Evolutionary conservation across 1,284 basidiomycete genomes (phyloP), one percentile per base, ranked within the genome.

Genomic region (Leccinum insolens): DNA sequence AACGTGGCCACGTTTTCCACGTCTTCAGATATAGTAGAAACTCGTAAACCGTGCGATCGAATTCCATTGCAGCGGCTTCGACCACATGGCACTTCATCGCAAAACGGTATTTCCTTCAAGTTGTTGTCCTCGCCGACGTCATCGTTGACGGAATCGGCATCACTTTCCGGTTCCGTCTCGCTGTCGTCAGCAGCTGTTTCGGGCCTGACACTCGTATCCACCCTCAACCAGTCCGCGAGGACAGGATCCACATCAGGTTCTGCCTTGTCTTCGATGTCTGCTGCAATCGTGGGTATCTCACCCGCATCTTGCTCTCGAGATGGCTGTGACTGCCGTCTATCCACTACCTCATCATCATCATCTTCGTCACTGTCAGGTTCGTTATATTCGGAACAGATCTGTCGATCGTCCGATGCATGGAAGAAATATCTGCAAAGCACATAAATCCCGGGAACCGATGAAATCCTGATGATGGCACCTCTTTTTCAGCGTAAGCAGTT

Each of bases 21-120:
- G 55, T 75, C 76, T 25, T 83, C 81, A n/a, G 88, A 86, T 41
- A 90, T 78, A 15, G 85, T 34, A 34, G 82, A 70, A 88, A 89
- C 68, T 91, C 89, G 62, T 88, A 85, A 12, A 92, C 85, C 77
- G 87, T 90, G 28, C 84, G 83, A 78, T 92, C 91, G 4, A 92
- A 82, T 60, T 91, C 90, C 84, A 90, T 87, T 34, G 31, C 31
- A 34, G 31, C 31, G 31, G 31, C 31, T 34, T 34, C 31, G 31
- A 34, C 31, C 31, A 34, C 31, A 34, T 34, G 31, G 31, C 31
- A 34, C 31, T 34, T 34, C 31, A 34, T 34, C 31, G 31, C 31
- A 34, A 34, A 34, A 34, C 31, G 31, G 31, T 34, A 34, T 34
- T 34, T 34, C 31, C 31, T 34, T 34, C 31, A 34, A 34, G n/a